Percentiles rank a stretch among this genome's conserved stretches.
Conservation (phyloP, 805 yeast genomes). For the Diddensiella santjacobensis region DNA sequence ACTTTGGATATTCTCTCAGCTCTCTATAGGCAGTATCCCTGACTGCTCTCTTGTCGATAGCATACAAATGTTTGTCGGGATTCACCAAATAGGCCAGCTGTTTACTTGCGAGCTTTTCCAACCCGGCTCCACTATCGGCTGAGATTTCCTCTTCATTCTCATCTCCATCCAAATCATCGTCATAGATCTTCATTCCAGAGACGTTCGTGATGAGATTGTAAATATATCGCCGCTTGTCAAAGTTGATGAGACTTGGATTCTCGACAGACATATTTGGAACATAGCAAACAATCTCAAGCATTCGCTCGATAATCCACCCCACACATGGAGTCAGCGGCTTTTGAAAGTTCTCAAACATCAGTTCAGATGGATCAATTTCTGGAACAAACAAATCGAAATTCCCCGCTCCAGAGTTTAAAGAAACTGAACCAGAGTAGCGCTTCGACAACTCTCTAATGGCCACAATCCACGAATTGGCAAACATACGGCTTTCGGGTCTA, state of each 20-base stretch:
- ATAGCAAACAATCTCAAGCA: constrained; percentile 69
- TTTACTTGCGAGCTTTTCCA: constrained; percentile 12
- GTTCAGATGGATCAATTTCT: constrained; percentile 20
- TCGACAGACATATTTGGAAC: constrained; percentile 75
- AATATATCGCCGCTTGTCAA: constrained; percentile 75
- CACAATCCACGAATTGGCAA: constrained; percentile 63
- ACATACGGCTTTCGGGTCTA: constrained; percentile 75
- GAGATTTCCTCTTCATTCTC: constrained; percentile 16
- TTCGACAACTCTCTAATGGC: constrained; percentile 43
- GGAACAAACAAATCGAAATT: constrained; percentile 29
- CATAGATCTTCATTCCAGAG: constrained; percentile 37
- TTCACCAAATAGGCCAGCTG: constrained; percentile 31
- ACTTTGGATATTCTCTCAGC: constrained; percentile 36
- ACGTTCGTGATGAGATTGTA: constrained; percentile 58
- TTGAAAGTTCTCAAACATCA: constrained; percentile 18
- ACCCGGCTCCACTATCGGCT: constrained; percentile 8
- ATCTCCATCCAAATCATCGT: constrained; percentile 13
- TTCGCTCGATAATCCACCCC: constrained; percentile 84
- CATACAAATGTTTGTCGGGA: constrained; percentile 27
- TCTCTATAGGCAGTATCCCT: constrained; percentile 45
- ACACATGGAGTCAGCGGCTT: constrained; percentile 71
- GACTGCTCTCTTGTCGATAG: constrained; percentile 29
- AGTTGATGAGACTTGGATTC: constrained; percentile 66
- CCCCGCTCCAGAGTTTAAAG: background rate
- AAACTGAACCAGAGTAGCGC: constrained; percentile 15